Base-by-base conservation (phyloP, 2,329 filamentous ascomycete genomes). In the Penicillium hesseltinei region DNA sequence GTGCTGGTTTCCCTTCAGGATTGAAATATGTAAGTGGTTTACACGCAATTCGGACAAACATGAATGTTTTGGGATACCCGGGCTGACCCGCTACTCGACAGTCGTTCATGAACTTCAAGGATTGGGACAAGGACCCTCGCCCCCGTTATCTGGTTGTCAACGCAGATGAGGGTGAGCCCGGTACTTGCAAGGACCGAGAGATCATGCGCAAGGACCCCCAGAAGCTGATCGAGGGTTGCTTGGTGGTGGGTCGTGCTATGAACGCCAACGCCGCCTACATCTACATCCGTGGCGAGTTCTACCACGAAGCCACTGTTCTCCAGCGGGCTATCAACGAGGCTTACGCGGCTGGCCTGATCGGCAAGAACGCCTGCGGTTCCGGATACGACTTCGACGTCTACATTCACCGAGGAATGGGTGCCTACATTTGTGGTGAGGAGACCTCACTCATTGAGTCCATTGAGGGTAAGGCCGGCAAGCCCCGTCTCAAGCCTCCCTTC, bases 41-140 rank as follows among this genome's bases (percentile, higher is more conserved):
- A 50, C n/a, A 36, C n/a, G 51, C 56, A 45, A 27, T 55, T 47
- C 46, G 19, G 42, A 19, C 27, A 9, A 43, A 27, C n/a, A 4
- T 44, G 21, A 52, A 11, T 43, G 45, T 52, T 59, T 62, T 38
- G 65, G 54, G 60, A 40, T 39, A 43, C 56, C 57, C 54, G 43
- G 49, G 45, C 52, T 51, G 27, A 54, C 23, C 31, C 40, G 33
- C 43, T 49, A 39, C 27, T 69, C 71, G 50, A 63, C 71, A 96
- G 92, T 97, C 92, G 49, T 99, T 99, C 79, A 99, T 99, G 94
- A 99, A 99, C 84, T 92, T 93, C 83, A 97, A 97, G 80, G 94
- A 92, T 71, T 99, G 94, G 94, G 93, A 99, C 71, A 96, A 99
- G 81, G 94, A 97, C 76, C 89, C 78, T 69, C 96, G 96, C 80